Percentiles rank a stretch among this genome's conserved stretches.
Conservation (phyloP, 2,329 filamentous ascomycete species). For the Colletotrichum tofieldiae region DNA sequence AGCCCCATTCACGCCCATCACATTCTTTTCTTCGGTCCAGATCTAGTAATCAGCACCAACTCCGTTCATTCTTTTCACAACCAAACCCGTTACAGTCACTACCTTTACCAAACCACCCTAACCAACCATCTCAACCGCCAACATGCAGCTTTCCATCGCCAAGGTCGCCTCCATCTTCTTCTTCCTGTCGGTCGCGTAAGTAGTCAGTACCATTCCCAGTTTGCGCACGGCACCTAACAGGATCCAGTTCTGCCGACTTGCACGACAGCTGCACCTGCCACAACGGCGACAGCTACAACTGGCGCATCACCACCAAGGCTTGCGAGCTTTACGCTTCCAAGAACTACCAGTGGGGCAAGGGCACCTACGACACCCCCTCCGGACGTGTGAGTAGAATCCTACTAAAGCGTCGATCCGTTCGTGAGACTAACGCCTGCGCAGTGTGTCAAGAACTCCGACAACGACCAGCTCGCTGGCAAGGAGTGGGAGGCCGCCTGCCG, state of each 20-base stretch:
- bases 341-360: constrained; percentile 40
- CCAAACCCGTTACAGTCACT: constrained; percentile 26
- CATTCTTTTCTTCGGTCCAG: constrained; percentile 42
- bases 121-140: constrained; percentile 17
- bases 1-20: constrained; percentile 36
- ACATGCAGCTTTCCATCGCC: constrained; percentile 39
- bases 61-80: constrained; percentile 38
- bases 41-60: constrained; percentile 41
- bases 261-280: constrained; percentile 45
- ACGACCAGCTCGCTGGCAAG: constrained; percentile 42
- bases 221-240: neutral
- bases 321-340: constrained; percentile 42
- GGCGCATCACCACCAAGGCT: constrained; percentile 45
- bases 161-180: constrained; percentile 38
- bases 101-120: constrained; percentile 5
- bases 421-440: constrained; percentile 1
- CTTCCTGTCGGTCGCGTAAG: constrained; percentile 31
- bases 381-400: constrained; percentile 33
- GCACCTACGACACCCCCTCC: constrained; percentile 38
- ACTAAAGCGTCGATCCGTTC: too few relatives aligned
- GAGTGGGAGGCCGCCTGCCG: constrained; percentile 45
- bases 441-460: constrained; percentile 38
- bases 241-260: constrained; percentile 44
- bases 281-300: constrained; percentile 47
- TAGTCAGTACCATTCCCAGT: neutral